These are phyloP conservation scores for Citrullus amarus DNA, from an alignment of 306 rosid species.

Conservation along the genomic window DNA sequence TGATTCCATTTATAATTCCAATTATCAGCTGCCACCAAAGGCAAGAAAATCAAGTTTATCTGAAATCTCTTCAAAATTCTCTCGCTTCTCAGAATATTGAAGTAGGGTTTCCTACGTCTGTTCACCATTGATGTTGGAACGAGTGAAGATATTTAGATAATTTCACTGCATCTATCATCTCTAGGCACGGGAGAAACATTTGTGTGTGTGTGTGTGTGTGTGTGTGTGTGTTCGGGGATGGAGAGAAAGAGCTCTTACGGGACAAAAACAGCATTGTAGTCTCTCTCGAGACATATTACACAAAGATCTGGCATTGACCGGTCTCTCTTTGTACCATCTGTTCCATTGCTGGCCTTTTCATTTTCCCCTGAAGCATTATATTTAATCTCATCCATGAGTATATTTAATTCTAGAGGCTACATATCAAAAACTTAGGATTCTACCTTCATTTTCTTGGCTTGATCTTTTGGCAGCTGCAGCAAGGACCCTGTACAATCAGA, in stretches of 20 bases:
- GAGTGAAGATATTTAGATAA: not conserved
- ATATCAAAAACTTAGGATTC: constrained; percentile 1
- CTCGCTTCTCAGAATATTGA: not conserved
- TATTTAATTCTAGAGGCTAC: constrained; percentile 3
- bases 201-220: not conserved
- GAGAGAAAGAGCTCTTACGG: constrained; percentile 53
- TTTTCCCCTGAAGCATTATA: constrained; percentile 28
- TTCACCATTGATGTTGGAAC: not conserved
- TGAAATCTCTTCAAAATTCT: not conserved
- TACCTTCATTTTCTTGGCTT: constrained; percentile 67
- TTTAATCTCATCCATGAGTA: not conserved
- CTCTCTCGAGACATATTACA: constrained; percentile 94
- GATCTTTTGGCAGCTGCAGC: constrained; percentile 89
- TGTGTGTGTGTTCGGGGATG: not conserved
- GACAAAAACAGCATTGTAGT: constrained; percentile 89
- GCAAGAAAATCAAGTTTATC: not conserved
- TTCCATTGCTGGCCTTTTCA: constrained; percentile 35
- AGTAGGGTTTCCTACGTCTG: not conserved
- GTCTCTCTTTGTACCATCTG: constrained; percentile 54
- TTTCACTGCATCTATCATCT: not conserved
- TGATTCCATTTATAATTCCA: not conserved
- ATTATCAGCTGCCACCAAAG: not conserved
- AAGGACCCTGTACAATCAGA: constrained; percentile 64
- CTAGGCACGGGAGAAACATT: not conserved
- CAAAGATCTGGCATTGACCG: constrained; percentile 76